Conservation (phyloP, 345 rosid species). For the Triadica sebifera region DNA sequence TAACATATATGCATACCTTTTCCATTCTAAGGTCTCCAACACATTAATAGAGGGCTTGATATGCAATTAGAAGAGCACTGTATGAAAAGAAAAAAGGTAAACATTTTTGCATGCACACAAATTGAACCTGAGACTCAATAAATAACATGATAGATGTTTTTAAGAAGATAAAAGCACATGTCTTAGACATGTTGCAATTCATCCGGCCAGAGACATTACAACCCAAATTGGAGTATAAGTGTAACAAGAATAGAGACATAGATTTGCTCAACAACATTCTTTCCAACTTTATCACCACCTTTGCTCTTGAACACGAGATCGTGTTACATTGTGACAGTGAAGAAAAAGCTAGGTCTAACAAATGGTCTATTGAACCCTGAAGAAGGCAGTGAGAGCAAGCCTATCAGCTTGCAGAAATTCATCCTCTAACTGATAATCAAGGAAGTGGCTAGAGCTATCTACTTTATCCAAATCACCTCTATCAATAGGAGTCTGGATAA, state of each 20-base stretch:
- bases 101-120: neutral
- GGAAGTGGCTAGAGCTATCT: too few species aligned
- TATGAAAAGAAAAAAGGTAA: constrained; percentile 24
- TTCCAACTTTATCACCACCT: constrained; percentile 96
- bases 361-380: constrained; percentile 49
- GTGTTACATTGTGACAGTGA: constrained; percentile 13
- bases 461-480: constrained; percentile 54
- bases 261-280: constrained; percentile 82
- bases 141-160: neutral
- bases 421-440: too few species aligned
- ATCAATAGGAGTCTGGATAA: constrained; percentile 52
- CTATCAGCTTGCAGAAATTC: too few species aligned
- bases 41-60: constrained; percentile 94
- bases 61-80: constrained; percentile 86
- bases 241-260: constrained; percentile 65
- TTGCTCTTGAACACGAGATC: constrained; percentile 42
- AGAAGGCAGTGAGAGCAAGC: constrained; percentile 89
- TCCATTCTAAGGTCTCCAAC: constrained; percentile 96
- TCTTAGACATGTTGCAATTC: too few species aligned
- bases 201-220: constrained; percentile 81
- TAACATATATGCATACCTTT: constrained; percentile 77
- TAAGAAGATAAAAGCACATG: constrained; percentile 2
- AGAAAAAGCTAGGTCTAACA: constrained; percentile 6
- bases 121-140: neutral
- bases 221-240: constrained; percentile 40